Evolutionary conservation across 495 filamentous ascomycete genomes (phyloP).

Genomic region (Daldinia childiae): DNA sequence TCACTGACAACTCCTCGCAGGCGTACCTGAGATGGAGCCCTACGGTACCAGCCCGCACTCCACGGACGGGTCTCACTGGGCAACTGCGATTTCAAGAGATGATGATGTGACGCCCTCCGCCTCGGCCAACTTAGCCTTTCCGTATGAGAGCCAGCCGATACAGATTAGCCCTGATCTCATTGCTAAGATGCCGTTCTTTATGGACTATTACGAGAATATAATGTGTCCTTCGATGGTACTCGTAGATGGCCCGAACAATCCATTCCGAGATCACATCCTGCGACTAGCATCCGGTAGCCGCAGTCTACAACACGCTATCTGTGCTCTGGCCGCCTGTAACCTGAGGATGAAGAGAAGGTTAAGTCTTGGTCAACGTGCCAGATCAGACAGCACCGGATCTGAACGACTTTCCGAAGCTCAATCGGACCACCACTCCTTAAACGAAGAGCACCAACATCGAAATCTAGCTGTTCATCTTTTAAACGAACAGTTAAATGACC

Average conservation of each 20-base stretch:
- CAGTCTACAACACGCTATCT: constrained; percentile 90
- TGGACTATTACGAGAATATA: constrained; percentile 85
- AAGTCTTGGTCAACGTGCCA: constrained; percentile 60
- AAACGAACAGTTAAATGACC: constrained; percentile 82
- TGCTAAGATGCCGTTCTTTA: constrained; percentile 67
- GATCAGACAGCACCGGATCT: constrained; percentile 49
- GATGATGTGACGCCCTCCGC: constrained; percentile 50
- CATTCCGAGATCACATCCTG: constrained; percentile 85
- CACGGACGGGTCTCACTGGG: constrained; percentile 52
- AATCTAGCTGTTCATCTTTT: constrained; percentile 81
- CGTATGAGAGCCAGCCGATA: constrained; percentile 48
- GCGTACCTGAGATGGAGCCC: constrained; percentile 57
- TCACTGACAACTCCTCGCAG: constrained; percentile 49
- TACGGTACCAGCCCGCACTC: constrained; percentile 59
- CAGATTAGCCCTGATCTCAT: constrained; percentile 62
- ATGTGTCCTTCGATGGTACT: constrained; percentile 92
- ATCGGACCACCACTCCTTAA: constrained; percentile 60
- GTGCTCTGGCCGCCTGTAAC: constrained; percentile 88
- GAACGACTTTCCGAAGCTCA: constrained; percentile 47
- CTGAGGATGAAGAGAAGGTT: constrained; percentile 69
- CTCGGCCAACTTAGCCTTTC: constrained; percentile 38
- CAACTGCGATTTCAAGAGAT: constrained; percentile 50
- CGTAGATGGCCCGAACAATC: constrained; percentile 85
- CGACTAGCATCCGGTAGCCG: constrained; percentile 79
- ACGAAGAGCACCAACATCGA: constrained; percentile 86